A percentile compares a stretch with the other conserved stretches of the same genome.
These are phyloP conservation scores for Butyriboletus loyo DNA, from an alignment of 768 basidiomycete species.

Conservation along the genomic window DNA sequence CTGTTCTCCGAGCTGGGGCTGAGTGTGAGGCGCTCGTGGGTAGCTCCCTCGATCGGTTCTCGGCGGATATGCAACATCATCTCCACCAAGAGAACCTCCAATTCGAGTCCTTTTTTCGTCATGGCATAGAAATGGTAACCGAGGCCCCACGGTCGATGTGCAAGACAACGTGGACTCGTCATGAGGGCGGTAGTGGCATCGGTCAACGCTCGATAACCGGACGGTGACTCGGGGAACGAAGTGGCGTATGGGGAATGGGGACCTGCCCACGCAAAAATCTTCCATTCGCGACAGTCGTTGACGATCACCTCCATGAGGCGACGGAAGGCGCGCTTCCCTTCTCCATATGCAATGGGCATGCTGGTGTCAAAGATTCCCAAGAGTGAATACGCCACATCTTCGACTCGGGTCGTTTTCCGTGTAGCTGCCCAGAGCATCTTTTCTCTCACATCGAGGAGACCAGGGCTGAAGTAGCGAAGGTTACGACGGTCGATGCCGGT, in stretches of 20 bases:
- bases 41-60: no score
- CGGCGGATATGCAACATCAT: no score
- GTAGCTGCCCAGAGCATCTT: conserved; percentile 12
- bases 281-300: conserved; percentile 9
- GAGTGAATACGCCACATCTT: conserved; percentile 6
- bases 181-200: no score
- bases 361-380: conserved; percentile 9
- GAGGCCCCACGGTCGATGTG: conserved; percentile 6
- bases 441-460: conserved; percentile 4
- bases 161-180: no score
- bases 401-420: neutral
- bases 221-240: conserved; percentile 5
- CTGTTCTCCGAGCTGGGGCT: neutral
- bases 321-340: conserved; percentile 9
- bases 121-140: conserved; percentile 4
- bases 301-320: conserved; percentile 6
- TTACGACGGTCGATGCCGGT: neutral
- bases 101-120: conserved; percentile 3
- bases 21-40: neutral
- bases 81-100: conserved; percentile 7
- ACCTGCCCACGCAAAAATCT: conserved; percentile 8
- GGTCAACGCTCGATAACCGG: no score
- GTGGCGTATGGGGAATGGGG: conserved; percentile 5
- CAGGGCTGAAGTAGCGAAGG: conserved; percentile 3
- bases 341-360: conserved; percentile 7